Conservation (phyloP, 2,329 filamentous ascomycete species). For the Penicillium sp. region DNA sequence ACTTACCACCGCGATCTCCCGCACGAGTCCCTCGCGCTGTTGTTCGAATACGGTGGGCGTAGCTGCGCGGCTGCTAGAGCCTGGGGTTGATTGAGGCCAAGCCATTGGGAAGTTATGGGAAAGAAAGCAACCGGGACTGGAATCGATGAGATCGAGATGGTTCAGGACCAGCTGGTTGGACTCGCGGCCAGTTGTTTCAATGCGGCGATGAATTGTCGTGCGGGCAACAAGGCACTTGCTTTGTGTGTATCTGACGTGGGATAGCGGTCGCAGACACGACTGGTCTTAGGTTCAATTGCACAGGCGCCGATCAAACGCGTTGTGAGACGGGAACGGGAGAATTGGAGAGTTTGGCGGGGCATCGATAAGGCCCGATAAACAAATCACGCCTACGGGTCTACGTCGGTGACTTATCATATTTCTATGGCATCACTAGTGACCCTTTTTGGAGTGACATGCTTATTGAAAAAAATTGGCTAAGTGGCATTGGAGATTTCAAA, state of each 20-base stretch:
- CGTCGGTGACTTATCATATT: neutral
- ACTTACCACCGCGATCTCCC: constrained; percentile 45
- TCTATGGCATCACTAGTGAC: neutral
- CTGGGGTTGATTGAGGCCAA: constrained; percentile 17
- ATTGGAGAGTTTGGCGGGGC: neutral
- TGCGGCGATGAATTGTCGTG: neutral
- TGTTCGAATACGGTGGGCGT: constrained; percentile 42
- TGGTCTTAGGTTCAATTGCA: neutral
- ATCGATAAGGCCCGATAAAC: neutral
- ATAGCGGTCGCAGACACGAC: neutral
- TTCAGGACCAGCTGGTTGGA: neutral
- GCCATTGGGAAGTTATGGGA: constrained; percentile 10
- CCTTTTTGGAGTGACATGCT: too few relatives aligned
- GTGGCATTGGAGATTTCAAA: too few relatives aligned
- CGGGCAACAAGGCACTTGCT: neutral
- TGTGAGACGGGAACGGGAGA: neutral
- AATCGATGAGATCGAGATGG: neutral
- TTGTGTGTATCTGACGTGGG: neutral
- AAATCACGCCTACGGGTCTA: neutral
- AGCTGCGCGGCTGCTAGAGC: constrained; percentile 14
- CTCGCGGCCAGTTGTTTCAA: neutral
- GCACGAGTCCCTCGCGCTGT: constrained; percentile 42
- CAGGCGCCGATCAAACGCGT: neutral
- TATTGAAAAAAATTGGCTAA: too few relatives aligned
- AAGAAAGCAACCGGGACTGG: neutral